A percentile compares a stretch with the other conserved stretches of the same genome.
Conservation (phyloP, 495 filamentous ascomycete genomes). For the Penicillium cataractarum region DNA sequence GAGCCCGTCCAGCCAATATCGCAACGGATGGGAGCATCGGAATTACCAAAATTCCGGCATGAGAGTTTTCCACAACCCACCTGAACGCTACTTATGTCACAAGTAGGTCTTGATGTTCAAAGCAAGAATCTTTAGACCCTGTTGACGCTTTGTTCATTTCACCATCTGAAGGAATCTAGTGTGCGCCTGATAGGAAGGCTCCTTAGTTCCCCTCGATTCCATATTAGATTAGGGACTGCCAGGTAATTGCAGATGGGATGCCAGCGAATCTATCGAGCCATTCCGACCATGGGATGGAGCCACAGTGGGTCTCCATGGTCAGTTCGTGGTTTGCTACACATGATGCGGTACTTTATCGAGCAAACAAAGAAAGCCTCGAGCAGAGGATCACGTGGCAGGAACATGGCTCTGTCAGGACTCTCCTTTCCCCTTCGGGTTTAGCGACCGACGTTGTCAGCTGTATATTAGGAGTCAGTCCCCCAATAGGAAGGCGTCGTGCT, state of each 20-base stretch:
- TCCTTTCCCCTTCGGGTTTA: too few species aligned
- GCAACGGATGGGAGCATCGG: not conserved
- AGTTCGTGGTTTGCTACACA: conserved; percentile 7
- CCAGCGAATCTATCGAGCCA: not conserved
- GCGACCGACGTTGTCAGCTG: too few species aligned
- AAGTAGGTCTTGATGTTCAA: not conserved
- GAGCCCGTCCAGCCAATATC: not conserved
- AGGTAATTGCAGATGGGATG: not conserved
- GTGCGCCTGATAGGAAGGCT: not conserved
- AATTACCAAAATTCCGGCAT: not conserved
- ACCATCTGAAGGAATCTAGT: not conserved
- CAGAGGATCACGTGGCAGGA: too few species aligned
- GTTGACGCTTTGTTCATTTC: not conserved
- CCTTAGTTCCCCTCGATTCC: not conserved
- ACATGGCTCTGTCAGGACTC: too few species aligned
- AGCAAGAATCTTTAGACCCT: not conserved
- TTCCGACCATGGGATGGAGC: not conserved
- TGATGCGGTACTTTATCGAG: conserved; percentile 3
- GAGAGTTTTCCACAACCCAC: not conserved
- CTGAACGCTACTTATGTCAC: too few species aligned
- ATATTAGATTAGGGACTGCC: not conserved
- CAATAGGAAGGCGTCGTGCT: too few species aligned
- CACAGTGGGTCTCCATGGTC: not conserved
- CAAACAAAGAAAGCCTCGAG: conserved; percentile 12
- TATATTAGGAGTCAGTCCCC: too few species aligned